phyloP scores from a whole-genome alignment of 140 eudicot genomes.

The Erigeron philadelphicus region DNA sequence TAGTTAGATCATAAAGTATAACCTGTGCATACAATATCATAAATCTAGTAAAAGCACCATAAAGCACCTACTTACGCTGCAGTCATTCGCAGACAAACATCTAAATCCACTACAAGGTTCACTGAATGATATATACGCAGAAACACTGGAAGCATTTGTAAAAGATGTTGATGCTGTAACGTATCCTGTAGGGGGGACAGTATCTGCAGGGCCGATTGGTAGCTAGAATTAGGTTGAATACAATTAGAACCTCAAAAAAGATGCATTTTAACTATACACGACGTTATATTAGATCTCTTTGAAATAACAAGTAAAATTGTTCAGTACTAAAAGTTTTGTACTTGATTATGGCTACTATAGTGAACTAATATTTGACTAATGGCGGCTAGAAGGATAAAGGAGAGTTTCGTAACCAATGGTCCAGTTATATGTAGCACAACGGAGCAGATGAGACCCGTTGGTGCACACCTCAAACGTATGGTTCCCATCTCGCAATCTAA shows the following conservation, averaged over 20 bases:
- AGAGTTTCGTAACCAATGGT: conserved; percentile 54
- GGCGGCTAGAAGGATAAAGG: conserved; percentile 25
- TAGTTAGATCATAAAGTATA: conserved; percentile 9
- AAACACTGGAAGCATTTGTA: conserved; percentile 52
- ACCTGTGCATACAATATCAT: not conserved
- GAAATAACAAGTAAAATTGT: not conserved
- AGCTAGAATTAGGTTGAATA: conserved; percentile 14
- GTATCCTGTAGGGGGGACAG: conserved; percentile 68
- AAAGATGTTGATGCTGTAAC: conserved; percentile 55
- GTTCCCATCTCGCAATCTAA: conserved; percentile 56
- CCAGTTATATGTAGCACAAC: conserved; percentile 78
- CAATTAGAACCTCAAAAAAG: not conserved
- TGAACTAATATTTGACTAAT: conserved; percentile 10
- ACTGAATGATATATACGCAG: conserved; percentile 67
- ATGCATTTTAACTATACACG: not conserved
- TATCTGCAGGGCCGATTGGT: conserved; percentile 51
- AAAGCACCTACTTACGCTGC: conserved; percentile 81
- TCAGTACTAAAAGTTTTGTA: not conserved
- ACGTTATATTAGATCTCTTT: too few species aligned
- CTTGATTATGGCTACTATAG: conserved; percentile 6
- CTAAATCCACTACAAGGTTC: conserved; percentile 76
- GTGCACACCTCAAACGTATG: conserved; percentile 73
- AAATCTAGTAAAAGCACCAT: not conserved
- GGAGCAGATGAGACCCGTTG: conserved; percentile 42
- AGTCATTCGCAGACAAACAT: conserved; percentile 60